Percentiles rank a stretch among this genome's conserved stretches.
phyloP scores from a whole-genome alignment of 2,329 filamentous ascomycete genomes.

The Tolypocladium pustulatum region DNA sequence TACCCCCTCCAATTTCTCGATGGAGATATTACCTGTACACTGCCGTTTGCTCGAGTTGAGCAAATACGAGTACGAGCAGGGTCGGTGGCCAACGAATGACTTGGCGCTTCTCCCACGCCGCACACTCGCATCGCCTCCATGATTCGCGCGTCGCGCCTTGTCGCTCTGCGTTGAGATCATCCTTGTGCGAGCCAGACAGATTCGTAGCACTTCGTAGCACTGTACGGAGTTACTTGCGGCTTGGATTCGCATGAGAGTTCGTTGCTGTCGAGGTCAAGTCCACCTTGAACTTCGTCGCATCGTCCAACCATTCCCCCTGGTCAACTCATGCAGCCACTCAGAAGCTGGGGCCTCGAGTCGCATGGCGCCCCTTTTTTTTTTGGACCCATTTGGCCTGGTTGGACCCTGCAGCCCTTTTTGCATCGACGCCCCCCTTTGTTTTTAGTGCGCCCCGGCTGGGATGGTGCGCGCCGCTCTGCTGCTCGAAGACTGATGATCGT shows the following conservation, averaged over 20 bases:
- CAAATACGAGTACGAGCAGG: too few species aligned
- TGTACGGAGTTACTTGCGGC: too few species aligned
- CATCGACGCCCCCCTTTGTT: background rate
- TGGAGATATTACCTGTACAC: too few species aligned
- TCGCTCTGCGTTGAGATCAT: too few species aligned
- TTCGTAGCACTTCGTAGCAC: too few species aligned
- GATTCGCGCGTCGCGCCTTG: too few species aligned
- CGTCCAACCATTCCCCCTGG: background rate
- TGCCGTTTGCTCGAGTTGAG: too few species aligned
- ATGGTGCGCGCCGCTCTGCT: background rate
- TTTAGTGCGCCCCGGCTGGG: background rate
- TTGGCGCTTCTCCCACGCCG: too few species aligned
- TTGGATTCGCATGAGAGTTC: background rate
- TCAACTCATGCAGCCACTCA: background rate
- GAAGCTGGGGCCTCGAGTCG: background rate
- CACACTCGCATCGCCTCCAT: too few species aligned
- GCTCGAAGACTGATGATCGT: too few species aligned
- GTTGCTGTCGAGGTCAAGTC: background rate
- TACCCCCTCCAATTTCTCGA: background rate
- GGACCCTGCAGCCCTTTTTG: background rate
- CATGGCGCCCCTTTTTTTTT: background rate
- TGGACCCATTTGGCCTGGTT: background rate
- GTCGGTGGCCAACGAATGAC: too few species aligned
- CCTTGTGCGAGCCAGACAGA: background rate
- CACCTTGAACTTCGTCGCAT: background rate